Evolutionary conservation across 2,329 filamentous ascomycete genomes (phyloP), one percentile per base, ranked within the genome.

Genomic region (Ophiocordyceps australis): DNA sequence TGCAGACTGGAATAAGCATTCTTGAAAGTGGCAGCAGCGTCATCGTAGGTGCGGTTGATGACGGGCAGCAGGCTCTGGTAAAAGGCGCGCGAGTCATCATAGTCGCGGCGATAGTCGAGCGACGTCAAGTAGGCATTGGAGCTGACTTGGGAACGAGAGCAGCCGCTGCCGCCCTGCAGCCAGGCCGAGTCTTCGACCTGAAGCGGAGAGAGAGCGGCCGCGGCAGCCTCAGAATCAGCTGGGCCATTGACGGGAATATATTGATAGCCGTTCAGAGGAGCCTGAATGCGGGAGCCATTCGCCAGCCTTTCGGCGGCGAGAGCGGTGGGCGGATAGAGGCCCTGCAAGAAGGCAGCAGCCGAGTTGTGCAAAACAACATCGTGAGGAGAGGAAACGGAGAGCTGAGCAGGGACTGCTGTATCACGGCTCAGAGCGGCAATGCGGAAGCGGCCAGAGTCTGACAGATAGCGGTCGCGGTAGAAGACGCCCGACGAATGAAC

Each of bases 341-440:
- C 82, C 53, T 93, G 85, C 17, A 86, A 54, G 55, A 92, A 93
- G 17, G 69, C 77, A 23, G 66, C 59, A 30, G 80, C 81, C 3
- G 81, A 86, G 51, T 68, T 78, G 46, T 85, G 75, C 17, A 94
- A 64, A 12, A 93, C 80, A 20, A 61, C 62, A 48, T 92, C 78
- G 28, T 65, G 53, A 0, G 85, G 81, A 0, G 82, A 65, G 10
- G 70, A 73, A 28, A 81, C 69, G 29, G 58, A 61, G 36, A 94
- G 56, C 54, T 93, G 81, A 3, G 64, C 63, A 13, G 72, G 55
- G 30, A 71, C 67, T 43, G 78, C 77, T 4, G 72, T 42, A 38
- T 81, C 61, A 25, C 65, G 35, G 45, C 65, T 74, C 42, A 93
- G 63, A 28, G 69, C 70, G 17, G 57, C 47, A 44, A 93, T 78